A percentile compares a stretch with the other conserved stretches of the same genome.
Evolutionary conservation across 2,329 filamentous ascomycete genomes (phyloP).

Genomic region (Tolypocladium ovalisporum): DNA sequence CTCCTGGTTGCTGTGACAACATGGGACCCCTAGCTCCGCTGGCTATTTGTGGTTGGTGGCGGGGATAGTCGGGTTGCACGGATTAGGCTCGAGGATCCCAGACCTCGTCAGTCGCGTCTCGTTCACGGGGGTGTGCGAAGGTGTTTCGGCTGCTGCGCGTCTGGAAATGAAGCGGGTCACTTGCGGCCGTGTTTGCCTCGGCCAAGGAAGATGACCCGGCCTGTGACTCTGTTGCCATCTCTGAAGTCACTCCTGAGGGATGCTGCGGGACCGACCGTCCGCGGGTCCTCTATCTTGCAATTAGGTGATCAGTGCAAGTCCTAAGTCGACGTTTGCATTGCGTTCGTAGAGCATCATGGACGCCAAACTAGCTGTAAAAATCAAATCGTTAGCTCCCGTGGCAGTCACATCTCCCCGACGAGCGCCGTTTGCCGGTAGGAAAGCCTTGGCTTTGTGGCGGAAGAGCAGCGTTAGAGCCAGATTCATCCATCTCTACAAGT

Average conservation of each 20-base stretch:
- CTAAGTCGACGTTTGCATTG: neutral
- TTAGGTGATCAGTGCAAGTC: no score
- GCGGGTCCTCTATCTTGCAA: no score
- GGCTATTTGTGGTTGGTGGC: conserved; percentile 8
- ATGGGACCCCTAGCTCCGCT: conserved; percentile 5
- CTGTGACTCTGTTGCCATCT: neutral
- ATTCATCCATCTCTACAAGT: neutral
- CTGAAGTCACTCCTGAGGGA: no score
- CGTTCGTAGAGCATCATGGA: neutral
- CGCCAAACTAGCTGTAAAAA: neutral
- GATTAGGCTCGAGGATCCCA: neutral
- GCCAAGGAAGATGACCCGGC: neutral
- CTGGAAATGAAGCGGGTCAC: neutral
- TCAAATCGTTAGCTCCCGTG: neutral
- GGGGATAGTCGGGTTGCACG: neutral
- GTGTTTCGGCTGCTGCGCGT: neutral
- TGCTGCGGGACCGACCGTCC: neutral
- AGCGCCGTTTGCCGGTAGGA: neutral
- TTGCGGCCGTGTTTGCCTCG: neutral
- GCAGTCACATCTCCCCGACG: neutral
- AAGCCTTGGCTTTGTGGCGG: neutral
- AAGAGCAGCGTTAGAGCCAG: neutral
- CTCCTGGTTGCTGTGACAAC: conserved; percentile 15
- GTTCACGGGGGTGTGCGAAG: neutral
- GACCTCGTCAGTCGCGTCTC: neutral